A percentile compares a stretch with the other conserved stretches of the same genome.
phyloP scores from a whole-genome alignment of 106 monocot species.

The Phalaenopsis equestris region DNA sequence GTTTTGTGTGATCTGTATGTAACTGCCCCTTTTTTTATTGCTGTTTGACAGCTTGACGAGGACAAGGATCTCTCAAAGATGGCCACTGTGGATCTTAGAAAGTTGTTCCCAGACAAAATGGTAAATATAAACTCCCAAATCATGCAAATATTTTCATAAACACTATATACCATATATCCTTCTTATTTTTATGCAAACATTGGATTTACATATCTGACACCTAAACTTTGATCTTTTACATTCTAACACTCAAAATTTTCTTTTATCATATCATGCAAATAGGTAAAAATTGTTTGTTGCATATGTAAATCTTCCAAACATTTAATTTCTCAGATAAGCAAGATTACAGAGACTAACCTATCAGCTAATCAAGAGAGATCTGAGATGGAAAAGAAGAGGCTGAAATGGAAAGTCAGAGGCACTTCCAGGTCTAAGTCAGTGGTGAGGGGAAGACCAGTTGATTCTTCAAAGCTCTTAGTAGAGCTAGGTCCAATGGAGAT shows the following conservation, averaged over 20 bases:
- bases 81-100: slow-evolving; percentile 69
- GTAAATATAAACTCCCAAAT: slow-evolving; percentile 14
- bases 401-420: slow-evolving; percentile 61
- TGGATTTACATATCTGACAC: no score
- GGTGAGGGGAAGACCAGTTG: slow-evolving; percentile 50
- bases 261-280: no score
- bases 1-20: no score
- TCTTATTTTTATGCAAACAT: no score
- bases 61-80: slow-evolving; percentile 70
- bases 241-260: no score
- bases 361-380: slow-evolving; percentile 80
- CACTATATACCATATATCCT: no score
- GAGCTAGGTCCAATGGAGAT: slow-evolving; percentile 95
- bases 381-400: slow-evolving; percentile 76
- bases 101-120: slow-evolving; percentile 74
- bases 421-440: slow-evolving; percentile 15
- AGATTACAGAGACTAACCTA: slow-evolving; percentile 71
- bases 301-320: no score
- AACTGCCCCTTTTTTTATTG: no score
- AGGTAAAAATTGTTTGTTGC: no score
- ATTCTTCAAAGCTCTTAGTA: slow-evolving; percentile 57
- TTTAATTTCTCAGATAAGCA: slow-evolving; percentile 36
- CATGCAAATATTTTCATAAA: no score
- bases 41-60: slow-evolving; percentile 49
- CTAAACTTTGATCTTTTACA: no score